A percentile compares a stretch with the other conserved stretches of the same genome.
Conservation (phyloP, 1,284 basidiomycete species). For the Austropuccinia psidii region DNA sequence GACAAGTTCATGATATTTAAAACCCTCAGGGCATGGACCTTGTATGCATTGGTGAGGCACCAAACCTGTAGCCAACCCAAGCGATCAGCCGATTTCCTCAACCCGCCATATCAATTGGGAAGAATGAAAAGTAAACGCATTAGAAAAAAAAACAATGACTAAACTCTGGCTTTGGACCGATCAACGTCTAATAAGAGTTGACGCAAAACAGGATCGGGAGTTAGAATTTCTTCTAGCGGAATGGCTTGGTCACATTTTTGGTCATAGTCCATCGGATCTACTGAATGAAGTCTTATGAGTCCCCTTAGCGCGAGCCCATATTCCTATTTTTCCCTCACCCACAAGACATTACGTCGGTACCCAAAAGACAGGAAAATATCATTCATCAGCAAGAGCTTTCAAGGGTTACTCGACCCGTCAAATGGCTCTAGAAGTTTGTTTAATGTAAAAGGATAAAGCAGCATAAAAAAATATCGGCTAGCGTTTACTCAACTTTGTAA, state of each 20-base stretch:
- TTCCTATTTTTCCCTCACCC: slow-evolving; percentile 37
- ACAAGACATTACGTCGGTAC: background rate
- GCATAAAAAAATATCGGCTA: background rate
- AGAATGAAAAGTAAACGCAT: slow-evolving; percentile 64
- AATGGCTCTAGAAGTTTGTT: background rate
- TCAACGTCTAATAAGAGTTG: slow-evolving; percentile 70
- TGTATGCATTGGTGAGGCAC: slow-evolving; percentile 19
- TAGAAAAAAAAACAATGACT: slow-evolving; percentile 23
- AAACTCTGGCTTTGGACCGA: slow-evolving; percentile 60
- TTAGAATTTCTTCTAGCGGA: slow-evolving; percentile 71
- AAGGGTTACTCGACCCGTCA: background rate
- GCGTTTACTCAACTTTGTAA: slow-evolving; percentile 26
- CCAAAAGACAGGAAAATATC: background rate
- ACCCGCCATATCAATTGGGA: background rate
- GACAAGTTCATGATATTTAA: slow-evolving; percentile 64
- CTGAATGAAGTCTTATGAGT: slow-evolving; percentile 65
- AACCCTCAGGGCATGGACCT: slow-evolving; percentile 70
- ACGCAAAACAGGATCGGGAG: slow-evolving; percentile 58
- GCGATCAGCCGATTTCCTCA: background rate
- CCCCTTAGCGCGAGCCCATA: slow-evolving; percentile 81
- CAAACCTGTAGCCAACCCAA: slow-evolving; percentile 19
- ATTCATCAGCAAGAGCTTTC: background rate
- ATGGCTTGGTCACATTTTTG: slow-evolving; percentile 71
- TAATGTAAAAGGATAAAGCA: background rate
- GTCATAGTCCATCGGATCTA: slow-evolving; percentile 82